Evolutionary conservation across 768 basidiomycete genomes (phyloP), one percentile per base, ranked within the genome.

Genomic region (Cystobasidium ongulense): DNA sequence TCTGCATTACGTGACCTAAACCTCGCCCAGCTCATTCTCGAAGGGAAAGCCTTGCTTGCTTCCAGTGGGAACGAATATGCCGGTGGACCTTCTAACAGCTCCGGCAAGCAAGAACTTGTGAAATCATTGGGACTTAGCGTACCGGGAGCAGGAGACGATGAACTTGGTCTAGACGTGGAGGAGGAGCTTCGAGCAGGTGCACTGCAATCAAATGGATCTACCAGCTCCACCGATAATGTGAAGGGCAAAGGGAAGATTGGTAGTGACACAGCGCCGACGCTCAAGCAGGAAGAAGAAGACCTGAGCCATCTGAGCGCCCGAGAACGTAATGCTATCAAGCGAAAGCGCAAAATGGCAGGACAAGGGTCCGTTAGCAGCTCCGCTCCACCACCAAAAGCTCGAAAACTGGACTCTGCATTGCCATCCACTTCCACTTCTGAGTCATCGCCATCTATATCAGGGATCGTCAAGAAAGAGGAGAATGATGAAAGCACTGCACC

Each of bases 21-120:
- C 21, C 87, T 95, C 21, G 83, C 85, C 74, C 87, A 90, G 61
- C 83, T 93, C 25, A 85, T 96, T 75, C 81, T 86, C n/a, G 88
- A 88, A 72, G 88, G 88, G 5, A 87, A 86, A 29, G 85, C 91
- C 1, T 85, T 99, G 1, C 85, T 99, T 1, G 90, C 91, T 0
- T 95, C 92, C 1, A 93, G 94, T 0, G 95, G 95, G 5, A 92
- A 92, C 78, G 95, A 99, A 81, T 98, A 92, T 75, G 21, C 75
- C 53, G 71, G 67, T 57, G 23, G 63, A 70, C 23, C 57, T 59
- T 2, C 63, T 74, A 0, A 75, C 78, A 0, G 75, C 77, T 4
- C 90, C 86, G 70, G 82, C 89, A 87, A 91, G 29, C 90, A 89
- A 78, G 92, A 92, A 78, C 90, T 91, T 11, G 90, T 94, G 87